phyloP scores from a whole-genome alignment of 1,284 basidiomycete species.

The Tilletia walkeri region DNA sequence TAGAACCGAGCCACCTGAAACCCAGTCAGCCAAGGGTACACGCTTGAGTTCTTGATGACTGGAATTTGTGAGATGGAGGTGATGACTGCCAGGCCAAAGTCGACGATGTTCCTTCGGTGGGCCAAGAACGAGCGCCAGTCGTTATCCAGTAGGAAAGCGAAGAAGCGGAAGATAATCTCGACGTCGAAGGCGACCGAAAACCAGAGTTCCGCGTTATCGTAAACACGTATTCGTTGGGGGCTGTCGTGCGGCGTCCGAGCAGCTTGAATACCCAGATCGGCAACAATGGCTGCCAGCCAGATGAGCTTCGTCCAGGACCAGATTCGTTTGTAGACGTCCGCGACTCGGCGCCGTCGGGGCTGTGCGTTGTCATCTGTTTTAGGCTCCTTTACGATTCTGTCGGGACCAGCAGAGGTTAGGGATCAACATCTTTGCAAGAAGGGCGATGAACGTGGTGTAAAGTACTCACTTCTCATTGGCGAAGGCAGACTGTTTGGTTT shows the following conservation, averaged over 20 bases:
- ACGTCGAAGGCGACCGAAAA: slow-evolving; percentile 82
- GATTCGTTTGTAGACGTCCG: slow-evolving; percentile 44
- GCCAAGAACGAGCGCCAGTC: slow-evolving; percentile 77
- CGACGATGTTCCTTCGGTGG: slow-evolving; percentile 71
- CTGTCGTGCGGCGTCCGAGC: slow-evolving; percentile 59
- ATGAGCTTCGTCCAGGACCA: slow-evolving; percentile 51
- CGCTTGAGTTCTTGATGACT: slow-evolving; percentile 63
- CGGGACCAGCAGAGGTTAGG: background rate
- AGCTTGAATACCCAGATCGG: slow-evolving; percentile 71
- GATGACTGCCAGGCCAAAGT: slow-evolving; percentile 75
- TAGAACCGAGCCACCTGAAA: slow-evolving; percentile 90
- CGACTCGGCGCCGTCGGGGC: slow-evolving; percentile 29
- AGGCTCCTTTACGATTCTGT: background rate
- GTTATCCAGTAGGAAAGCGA: slow-evolving; percentile 66
- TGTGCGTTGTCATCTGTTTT: slow-evolving; percentile 21
- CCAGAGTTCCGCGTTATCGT: slow-evolving; percentile 68
- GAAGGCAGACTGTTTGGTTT: slow-evolving; percentile 89
- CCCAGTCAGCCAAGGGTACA: slow-evolving; percentile 87
- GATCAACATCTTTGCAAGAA: too few relatives aligned
- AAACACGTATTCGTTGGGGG: slow-evolving; percentile 23
- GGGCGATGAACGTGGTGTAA: background rate
- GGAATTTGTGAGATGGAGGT: slow-evolving; percentile 85
- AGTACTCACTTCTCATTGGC: slow-evolving; percentile 60
- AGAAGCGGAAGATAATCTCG: slow-evolving; percentile 77
- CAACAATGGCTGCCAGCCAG: slow-evolving; percentile 64